phyloP scores from a whole-genome alignment of 2,329 filamentous ascomycete species.

The Phaeophleospora eucalypticola region DNA sequence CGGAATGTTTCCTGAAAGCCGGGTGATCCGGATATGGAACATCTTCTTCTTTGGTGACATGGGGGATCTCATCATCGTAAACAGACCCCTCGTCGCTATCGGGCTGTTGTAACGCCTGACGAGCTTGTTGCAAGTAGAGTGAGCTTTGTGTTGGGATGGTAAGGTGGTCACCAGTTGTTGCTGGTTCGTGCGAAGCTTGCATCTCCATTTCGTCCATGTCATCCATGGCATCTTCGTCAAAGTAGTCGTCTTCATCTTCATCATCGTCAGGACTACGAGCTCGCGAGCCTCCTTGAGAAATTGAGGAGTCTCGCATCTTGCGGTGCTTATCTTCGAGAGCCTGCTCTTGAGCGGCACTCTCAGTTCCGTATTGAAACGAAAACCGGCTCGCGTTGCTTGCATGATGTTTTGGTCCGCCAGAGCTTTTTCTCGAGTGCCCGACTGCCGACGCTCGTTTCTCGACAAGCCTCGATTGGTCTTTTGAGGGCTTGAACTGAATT shows the following conservation, averaged over 20 bases:
- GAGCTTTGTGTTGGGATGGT: constrained; percentile 11
- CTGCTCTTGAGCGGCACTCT: constrained; percentile 60
- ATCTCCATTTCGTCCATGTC: constrained; percentile 46
- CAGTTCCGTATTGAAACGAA: constrained; percentile 74
- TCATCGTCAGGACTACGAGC: constrained; percentile 22
- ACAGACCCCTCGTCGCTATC: constrained; percentile 21
- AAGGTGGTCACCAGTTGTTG: constrained; percentile 4
- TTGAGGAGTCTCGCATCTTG: constrained; percentile 16
- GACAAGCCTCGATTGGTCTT: constrained; percentile 22
- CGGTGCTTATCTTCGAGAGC: constrained; percentile 66
- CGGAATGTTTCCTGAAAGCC: constrained; percentile 26
- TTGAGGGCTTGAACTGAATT: constrained; percentile 12
- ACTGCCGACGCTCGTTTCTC: constrained; percentile 30
- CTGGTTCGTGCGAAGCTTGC: constrained; percentile 12
- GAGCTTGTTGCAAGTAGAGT: constrained; percentile 20
- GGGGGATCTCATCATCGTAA: constrained; percentile 39
- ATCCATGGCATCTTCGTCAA: constrained; percentile 41
- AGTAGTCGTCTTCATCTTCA: constrained; percentile 35
- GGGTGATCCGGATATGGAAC: constrained; percentile 30
- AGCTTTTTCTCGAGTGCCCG: constrained; percentile 24
- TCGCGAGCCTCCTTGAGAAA: constrained; percentile 9
- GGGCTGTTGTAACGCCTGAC: constrained; percentile 15
- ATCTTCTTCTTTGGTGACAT: constrained; percentile 20
- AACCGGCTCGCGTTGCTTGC: constrained; percentile 71
- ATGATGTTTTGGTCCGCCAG: constrained; percentile 39